These are phyloP conservation scores for Raffaelea arxii DNA, from an alignment of 2,329 filamentous ascomycete species.

Conservation along the genomic window DNA sequence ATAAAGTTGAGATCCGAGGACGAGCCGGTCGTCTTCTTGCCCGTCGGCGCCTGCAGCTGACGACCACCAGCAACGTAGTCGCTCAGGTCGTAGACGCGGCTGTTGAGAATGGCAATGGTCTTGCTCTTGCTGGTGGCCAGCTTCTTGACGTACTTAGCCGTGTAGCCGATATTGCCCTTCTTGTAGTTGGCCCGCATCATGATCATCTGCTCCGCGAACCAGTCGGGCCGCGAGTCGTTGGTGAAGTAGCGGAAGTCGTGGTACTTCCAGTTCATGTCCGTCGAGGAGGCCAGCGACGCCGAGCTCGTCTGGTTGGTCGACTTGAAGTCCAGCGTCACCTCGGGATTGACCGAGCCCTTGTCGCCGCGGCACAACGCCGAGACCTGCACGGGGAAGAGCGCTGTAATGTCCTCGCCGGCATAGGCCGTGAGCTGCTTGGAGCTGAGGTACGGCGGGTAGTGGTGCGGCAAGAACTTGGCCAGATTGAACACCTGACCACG, in stretches of 20 bases:
- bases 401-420: slow-evolving; percentile 76
- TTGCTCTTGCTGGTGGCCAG: slow-evolving; percentile 54
- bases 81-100: slow-evolving; percentile 81
- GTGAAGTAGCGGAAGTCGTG: slow-evolving; percentile 87
- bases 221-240: slow-evolving; percentile 76
- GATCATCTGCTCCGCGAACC: slow-evolving; percentile 85
- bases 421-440: slow-evolving; percentile 64
- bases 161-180: slow-evolving; percentile 83
- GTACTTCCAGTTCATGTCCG: slow-evolving; percentile 68
- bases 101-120: slow-evolving; percentile 68
- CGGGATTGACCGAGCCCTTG: slow-evolving; percentile 51
- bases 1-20: slow-evolving; percentile 62
- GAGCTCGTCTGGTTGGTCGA: slow-evolving; percentile 64
- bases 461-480: slow-evolving; percentile 57
- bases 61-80: slow-evolving; percentile 72
- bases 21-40: slow-evolving; percentile 33
- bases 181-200: slow-evolving; percentile 68
- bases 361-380: slow-evolving; percentile 80
- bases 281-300: slow-evolving; percentile 51
- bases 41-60: slow-evolving; percentile 45
- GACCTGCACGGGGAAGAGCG: slow-evolving; percentile 88
- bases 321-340: slow-evolving; percentile 78
- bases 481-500: slow-evolving; percentile 87
- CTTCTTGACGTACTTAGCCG: slow-evolving; percentile 62
- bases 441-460: slow-evolving; percentile 62